Evolutionary conservation across 371 early-diverging fungal species (phyloP), one percentile per base, ranked within the genome.

Genomic region (Mortierella sp.): DNA sequence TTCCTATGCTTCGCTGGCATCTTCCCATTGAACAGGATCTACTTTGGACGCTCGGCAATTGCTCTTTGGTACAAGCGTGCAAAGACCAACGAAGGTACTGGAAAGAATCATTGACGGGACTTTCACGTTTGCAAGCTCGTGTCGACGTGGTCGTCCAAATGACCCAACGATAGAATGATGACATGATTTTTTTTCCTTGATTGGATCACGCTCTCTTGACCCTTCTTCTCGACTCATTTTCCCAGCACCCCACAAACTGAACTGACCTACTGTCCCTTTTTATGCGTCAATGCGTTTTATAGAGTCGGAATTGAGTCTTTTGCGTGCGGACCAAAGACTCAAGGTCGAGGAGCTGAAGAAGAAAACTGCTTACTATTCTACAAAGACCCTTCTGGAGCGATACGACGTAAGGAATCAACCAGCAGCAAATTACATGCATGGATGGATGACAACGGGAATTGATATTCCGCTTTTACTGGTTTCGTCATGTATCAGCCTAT

Each of bases 381-480:
- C 98, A 26, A 96, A 97, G 82, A 95, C 91, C 24, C 89, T 99
- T 53, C 88, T 99, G 46, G 98, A 99, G 84, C 92, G 96, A 61
- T 98, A 96, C 88, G 97, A 97, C 67, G 82, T 85, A 69, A 80
- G 64, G 40, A 40, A 21, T 8, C 46, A 26, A 34, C 46, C 8
- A 4, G 8, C 21, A 5, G 14, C 43, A 40, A 40, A n/a, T 21
- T 57, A 26, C 43, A 19, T 34, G 54, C 34, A 69, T 69, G 31
- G 37, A 61, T 34, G 16, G 21, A 24, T 24, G 40, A 2, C 9
- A 9, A 10, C 67, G 10, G 67, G 40, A 37, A 37, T 67, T 37
- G 43, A 11, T 21, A 21, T 40, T 67, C 67, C 67, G 24, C 16
- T 5, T 19, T 61, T 13, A 5, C 4, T 61, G 40, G 43, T 40